Evolutionary conservation across 352 stramenopile species (phyloP), one percentile per base, ranked within the genome.

Genomic region (Phytopythium oedochilum): DNA sequence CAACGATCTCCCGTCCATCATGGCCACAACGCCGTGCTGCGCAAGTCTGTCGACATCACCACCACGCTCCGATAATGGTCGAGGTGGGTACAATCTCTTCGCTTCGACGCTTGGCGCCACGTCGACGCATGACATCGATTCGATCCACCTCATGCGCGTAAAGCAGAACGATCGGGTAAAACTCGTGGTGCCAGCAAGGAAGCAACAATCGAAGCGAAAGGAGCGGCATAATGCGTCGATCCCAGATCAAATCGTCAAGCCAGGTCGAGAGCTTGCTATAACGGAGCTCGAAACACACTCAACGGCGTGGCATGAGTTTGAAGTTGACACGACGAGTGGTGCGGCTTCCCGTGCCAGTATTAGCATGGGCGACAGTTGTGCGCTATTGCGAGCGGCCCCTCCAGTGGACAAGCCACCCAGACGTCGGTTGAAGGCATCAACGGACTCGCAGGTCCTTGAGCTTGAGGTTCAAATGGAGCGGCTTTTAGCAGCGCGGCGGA

Each of bases 381-480:
- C 6, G 34, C 12, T 43, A 15, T 43, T 31, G 20, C 47, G 47
- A 53, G n/a, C 17, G 5, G 2, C 15, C 28, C 8, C 31, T 28
- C 29, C 31, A 14, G 0, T 17, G 12, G 3, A 31, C 2, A 11
- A 0, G 11, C 8, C 31, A 32, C 11, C 31, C n/a, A 39, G 34
- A 42, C 31, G 31, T 31, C 47, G 15, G 29, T 29, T n/a, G 20
- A 55, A 55, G 35, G 20, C 25, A 7, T 75, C 64, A 26, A 77
- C 70, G 32, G 74, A 79, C 17, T 68, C 70, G 17, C 66, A 75
- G 28, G 63, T 71, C 39, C 48, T 42, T 9, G 66, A 82, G 45
- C 44, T 84, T 18, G 60, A 82, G 23, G 59, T 67, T 32, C 71
- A 70, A 20, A 70, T 84, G 50, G 57, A 70, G 39, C 67, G 70